Conservation (phyloP, 1,284 basidiomycete species). For the Coniferiporia weirii region DNA sequence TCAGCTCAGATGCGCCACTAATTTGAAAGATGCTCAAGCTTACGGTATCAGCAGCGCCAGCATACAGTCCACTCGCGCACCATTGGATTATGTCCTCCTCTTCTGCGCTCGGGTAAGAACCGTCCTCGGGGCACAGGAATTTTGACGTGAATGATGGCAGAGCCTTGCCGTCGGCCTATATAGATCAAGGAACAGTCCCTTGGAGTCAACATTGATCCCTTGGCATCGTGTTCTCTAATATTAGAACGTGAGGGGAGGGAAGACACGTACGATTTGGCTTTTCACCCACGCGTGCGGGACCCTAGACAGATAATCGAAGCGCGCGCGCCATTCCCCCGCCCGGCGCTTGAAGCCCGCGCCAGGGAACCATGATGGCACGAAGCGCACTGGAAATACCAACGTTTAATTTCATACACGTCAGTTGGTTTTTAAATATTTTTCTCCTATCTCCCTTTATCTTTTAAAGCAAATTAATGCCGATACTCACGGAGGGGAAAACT, state of each 20-base stretch:
- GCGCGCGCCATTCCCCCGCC: slow-evolving; percentile 27
- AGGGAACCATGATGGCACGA: slow-evolving; percentile 12
- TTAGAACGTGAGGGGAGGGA: slow-evolving; percentile 32
- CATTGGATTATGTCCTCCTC: slow-evolving; percentile 39
- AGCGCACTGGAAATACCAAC: slow-evolving; percentile 1
- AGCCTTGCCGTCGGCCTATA: slow-evolving; percentile 21
- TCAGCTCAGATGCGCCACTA: no score
- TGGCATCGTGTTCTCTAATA: neutral
- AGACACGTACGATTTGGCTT: slow-evolving; percentile 33
- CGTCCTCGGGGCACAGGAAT: slow-evolving; percentile 21
- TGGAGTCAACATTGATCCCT: slow-evolving; percentile 22
- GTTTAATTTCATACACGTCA: no score
- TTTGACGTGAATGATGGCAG: slow-evolving; percentile 14
- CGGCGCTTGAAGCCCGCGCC: slow-evolving; percentile 11
- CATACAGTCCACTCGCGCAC: slow-evolving; percentile 39
- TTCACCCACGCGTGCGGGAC: slow-evolving; percentile 34
- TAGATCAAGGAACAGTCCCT: slow-evolving; percentile 25
- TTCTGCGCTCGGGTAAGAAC: slow-evolving; percentile 3
- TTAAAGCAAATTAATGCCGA: neutral
- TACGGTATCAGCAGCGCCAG: slow-evolving; percentile 42
- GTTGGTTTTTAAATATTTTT: no score
- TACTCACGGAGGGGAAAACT: slow-evolving; percentile 35
- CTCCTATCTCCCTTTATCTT: neutral
- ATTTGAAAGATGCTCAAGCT: neutral
- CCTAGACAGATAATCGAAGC: slow-evolving; percentile 32